These are phyloP conservation scores for Russula sp. DNA, from an alignment of 768 basidiomycete species.

Conservation along the genomic window DNA sequence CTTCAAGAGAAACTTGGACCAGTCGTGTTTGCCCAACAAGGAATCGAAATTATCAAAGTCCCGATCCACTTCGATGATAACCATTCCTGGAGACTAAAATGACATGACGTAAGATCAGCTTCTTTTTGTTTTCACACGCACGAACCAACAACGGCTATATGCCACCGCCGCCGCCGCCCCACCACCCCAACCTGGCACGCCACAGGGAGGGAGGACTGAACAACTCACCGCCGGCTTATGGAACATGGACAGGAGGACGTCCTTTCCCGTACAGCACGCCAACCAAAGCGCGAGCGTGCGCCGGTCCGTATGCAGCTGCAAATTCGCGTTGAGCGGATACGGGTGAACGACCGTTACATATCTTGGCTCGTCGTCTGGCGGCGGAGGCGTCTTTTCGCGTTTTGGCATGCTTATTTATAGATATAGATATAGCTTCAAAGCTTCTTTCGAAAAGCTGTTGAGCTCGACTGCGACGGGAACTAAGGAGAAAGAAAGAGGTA, in stretches of 20 bases:
- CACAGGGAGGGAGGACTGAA: not conserved
- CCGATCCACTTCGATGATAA: constrained; percentile 38
- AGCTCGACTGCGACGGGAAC: no score
- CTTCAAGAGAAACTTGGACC: constrained; percentile 33
- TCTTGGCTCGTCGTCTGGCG: constrained; percentile 37
- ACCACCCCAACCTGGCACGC: no score
- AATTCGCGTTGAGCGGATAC: constrained; percentile 36
- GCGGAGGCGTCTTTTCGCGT: constrained; percentile 36
- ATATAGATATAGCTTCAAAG: no score
- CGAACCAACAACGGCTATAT: no score
- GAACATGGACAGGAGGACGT: constrained; percentile 34
- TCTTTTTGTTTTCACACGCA: not conserved
- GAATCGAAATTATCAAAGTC: constrained; percentile 28
- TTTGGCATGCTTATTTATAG: constrained; percentile 28
- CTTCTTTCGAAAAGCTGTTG: no score
- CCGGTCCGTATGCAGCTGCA: constrained; percentile 34
- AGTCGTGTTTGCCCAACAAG: constrained; percentile 38
- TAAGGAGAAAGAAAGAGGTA: no score
- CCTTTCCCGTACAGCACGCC: constrained; percentile 33
- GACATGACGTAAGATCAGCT: not conserved
- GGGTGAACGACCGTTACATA: constrained; percentile 41
- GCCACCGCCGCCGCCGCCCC: no score
- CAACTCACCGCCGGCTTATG: constrained; percentile 41
- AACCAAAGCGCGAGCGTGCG: constrained; percentile 38
- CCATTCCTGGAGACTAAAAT: constrained; percentile 34